Percentiles rank a stretch among this genome's conserved stretches.
phyloP scores from a whole-genome alignment of 371 early-diverging fungal species.

The Funneliformis caledonium region DNA sequence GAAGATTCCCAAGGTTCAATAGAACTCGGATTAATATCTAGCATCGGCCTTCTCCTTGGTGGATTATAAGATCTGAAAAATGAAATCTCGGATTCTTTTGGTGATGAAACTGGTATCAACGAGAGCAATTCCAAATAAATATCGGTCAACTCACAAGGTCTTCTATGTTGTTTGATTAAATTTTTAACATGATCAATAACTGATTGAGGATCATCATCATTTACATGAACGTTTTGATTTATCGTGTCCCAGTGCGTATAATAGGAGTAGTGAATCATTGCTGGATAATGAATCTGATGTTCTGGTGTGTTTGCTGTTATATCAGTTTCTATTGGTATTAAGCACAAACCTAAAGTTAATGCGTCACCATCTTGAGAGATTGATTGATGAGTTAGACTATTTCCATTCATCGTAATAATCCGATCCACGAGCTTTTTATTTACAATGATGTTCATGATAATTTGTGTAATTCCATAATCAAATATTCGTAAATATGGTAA shows the following conservation, averaged over 20 bases:
- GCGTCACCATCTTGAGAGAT: not conserved
- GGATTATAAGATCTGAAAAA: not conserved
- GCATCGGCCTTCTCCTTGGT: not conserved
- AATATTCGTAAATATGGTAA: not conserved
- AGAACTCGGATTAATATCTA: constrained; percentile 3
- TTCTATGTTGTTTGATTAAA: not conserved
- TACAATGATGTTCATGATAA: not conserved
- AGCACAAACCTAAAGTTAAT: not conserved
- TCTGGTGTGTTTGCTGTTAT: not conserved
- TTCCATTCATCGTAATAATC: not conserved
- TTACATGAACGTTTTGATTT: not conserved
- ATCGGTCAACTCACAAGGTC: not conserved
- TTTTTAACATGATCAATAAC: constrained; percentile 2
- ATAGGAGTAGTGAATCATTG: not conserved
- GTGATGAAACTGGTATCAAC: not conserved
- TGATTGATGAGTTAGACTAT: not conserved
- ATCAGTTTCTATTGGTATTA: not conserved
- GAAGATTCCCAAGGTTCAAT: not conserved
- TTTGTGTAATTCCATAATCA: not conserved
- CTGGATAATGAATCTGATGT: not conserved
- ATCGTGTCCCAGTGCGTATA: not conserved
- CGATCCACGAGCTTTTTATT: not conserved
- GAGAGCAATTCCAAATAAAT: not conserved
- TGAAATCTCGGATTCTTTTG: not conserved
- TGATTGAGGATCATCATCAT: not conserved